A percentile compares a stretch with the other conserved stretches of the same genome.
Evolutionary conservation across 1,284 basidiomycete genomes (phyloP).

Genomic region (Puccinia coronata): DNA sequence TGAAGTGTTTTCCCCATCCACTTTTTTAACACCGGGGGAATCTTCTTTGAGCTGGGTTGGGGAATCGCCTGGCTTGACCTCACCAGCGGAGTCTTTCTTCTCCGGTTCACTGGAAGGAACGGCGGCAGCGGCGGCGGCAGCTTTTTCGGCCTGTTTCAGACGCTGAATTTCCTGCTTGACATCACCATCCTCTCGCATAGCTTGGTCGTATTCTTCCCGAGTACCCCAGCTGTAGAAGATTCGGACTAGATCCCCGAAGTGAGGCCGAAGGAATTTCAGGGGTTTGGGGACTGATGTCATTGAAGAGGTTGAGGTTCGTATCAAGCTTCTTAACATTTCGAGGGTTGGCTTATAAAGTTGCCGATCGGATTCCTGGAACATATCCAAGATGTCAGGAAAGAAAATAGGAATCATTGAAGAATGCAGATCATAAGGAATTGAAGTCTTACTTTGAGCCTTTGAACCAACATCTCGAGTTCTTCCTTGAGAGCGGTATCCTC

Average conservation of each 20-base stretch:
- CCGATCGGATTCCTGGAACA: conserved; percentile 76
- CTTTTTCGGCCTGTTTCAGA: conserved; percentile 31
- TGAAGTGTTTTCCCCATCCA: not conserved
- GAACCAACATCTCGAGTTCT: conserved; percentile 96
- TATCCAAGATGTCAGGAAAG: conserved; percentile 31
- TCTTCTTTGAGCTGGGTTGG: not conserved
- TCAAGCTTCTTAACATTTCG: conserved; percentile 89
- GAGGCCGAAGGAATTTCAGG: conserved; percentile 94
- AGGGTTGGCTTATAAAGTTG: conserved; percentile 84
- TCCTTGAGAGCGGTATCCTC: conserved; percentile 92
- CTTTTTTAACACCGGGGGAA: not conserved
- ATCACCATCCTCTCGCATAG: conserved; percentile 61
- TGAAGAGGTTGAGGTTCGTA: conserved; percentile 93
- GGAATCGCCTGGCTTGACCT: conserved; percentile 17
- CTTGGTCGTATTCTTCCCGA: conserved; percentile 32
- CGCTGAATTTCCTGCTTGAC: conserved; percentile 76
- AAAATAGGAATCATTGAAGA: not conserved
- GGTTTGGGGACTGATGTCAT: conserved; percentile 99
- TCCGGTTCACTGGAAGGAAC: conserved; percentile 27
- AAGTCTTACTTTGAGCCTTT: conserved; percentile 76
- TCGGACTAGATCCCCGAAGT: conserved; percentile 77
- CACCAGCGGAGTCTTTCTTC: not conserved
- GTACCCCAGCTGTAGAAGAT: conserved; percentile 53
- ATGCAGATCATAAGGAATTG: not conserved
- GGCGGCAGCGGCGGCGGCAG: not conserved